Evolutionary conservation across 148 eudicot species (phyloP).

Genomic region (Arctostaphylos glauca): DNA sequence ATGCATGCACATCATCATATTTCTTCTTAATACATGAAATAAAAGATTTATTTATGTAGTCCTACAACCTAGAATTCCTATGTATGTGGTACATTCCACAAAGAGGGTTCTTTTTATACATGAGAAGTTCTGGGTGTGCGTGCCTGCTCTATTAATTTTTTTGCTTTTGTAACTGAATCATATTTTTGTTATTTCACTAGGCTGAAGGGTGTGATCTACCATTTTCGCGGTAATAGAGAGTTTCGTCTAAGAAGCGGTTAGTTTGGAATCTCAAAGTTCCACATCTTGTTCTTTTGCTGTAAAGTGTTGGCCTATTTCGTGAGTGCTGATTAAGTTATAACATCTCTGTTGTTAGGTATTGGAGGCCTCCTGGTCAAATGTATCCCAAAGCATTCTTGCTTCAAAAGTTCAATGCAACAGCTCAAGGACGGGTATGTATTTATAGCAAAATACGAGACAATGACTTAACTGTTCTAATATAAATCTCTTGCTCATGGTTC

Average conservation of each 20-base stretch:
- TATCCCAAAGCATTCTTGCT: slow-evolving; percentile 96
- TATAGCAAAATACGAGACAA: background rate
- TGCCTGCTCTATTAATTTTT: background rate
- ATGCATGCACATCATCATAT: no score
- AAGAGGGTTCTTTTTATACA: background rate
- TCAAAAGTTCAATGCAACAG: slow-evolving; percentile 76
- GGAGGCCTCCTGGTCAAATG: slow-evolving; percentile 96
- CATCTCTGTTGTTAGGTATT: slow-evolving; percentile 48
- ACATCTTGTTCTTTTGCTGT: background rate
- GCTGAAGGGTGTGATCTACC: slow-evolving; percentile 79
- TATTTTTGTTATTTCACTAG: slow-evolving; percentile 29
- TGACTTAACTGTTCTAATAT: background rate
- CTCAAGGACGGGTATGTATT: slow-evolving; percentile 63
- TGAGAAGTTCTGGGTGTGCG: background rate
- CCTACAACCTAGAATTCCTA: no score
- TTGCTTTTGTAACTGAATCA: background rate
- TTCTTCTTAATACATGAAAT: no score
- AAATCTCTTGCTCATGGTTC: no score
- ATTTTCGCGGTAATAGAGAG: slow-evolving; percentile 68
- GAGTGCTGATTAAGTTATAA: slow-evolving; percentile 13
- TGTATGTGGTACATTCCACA: no score
- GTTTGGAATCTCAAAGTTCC: slow-evolving; percentile 19
- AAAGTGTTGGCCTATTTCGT: slow-evolving; percentile 8
- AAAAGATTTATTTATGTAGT: no score
- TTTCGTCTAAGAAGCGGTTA: slow-evolving; percentile 91